These are phyloP conservation scores for Sicyos edulis DNA, from an alignment of 306 rosid species.

Conservation along the genomic window DNA sequence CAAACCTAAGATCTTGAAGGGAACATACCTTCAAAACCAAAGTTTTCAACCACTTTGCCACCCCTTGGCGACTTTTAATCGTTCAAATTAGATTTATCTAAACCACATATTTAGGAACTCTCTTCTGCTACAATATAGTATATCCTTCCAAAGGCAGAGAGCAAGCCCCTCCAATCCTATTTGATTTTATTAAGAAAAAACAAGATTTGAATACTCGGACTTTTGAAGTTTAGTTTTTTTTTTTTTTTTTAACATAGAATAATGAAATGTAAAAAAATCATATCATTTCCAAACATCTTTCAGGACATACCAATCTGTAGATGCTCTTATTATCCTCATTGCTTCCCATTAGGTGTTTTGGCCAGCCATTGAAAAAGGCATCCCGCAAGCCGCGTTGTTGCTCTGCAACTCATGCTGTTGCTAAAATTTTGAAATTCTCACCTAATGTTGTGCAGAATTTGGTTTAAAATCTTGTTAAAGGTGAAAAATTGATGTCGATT, in stretches of 20 bases:
- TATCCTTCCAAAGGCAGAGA: too few species aligned
- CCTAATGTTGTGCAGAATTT: background rate
- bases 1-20: too few species aligned
- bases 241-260: too few species aligned
- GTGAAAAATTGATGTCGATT: background rate
- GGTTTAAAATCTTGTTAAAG: background rate
- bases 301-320: background rate
- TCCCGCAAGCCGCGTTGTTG: background rate
- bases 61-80: too few species aligned
- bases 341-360: background rate
- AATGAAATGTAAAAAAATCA: background rate
- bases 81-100: too few species aligned
- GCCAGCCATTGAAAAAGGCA: background rate
- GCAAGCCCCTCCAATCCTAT: too few species aligned
- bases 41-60: too few species aligned
- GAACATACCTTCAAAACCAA: too few species aligned
- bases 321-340: background rate
- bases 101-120: too few species aligned
- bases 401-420: background rate
- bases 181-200: background rate
- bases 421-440: background rate
- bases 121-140: too few species aligned
- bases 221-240: slow-evolving; percentile 1
- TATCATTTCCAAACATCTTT: background rate
- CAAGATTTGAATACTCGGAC: background rate